A percentile compares a stretch with the other conserved stretches of the same genome.
phyloP scores from a whole-genome alignment of 139 green algal species.

The Tetraselmis striata region DNA sequence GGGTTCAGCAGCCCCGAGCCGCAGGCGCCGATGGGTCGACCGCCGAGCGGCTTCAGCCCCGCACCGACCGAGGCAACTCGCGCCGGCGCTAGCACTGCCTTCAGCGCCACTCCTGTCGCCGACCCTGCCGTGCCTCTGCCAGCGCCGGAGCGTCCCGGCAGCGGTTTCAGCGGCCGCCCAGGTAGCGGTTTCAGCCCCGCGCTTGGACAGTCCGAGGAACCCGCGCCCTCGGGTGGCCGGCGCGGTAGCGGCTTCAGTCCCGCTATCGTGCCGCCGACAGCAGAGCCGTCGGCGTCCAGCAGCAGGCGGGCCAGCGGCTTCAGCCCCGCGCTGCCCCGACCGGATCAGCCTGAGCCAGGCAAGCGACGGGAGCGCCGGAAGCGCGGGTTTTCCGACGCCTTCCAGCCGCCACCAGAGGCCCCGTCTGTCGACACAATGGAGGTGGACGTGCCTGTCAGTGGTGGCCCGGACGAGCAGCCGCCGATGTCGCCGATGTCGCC shows the following conservation, averaged over 20 bases:
- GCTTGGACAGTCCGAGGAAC: too few relatives aligned
- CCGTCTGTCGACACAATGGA: too few relatives aligned
- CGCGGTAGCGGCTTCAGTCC: not conserved
- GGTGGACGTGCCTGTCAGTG: too few relatives aligned
- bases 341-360: too few relatives aligned
- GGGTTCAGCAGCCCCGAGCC: not conserved
- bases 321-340: not conserved
- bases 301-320: not conserved
- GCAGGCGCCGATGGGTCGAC: not conserved
- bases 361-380: too few relatives aligned
- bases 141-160: not conserved
- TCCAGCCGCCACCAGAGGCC: too few relatives aligned
- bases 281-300: not conserved
- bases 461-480: too few relatives aligned
- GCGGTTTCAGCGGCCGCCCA: not conserved
- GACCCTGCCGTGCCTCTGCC: too few relatives aligned
- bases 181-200: too few relatives aligned
- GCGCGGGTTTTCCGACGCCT: too few relatives aligned
- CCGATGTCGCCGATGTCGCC: too few relatives aligned
- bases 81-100: not conserved
- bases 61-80: not conserved
- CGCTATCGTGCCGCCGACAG: not conserved
- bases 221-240: too few relatives aligned
- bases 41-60: not conserved
- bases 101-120: not conserved